Percentiles rank a stretch among this genome's conserved stretches.
Conservation (phyloP, 139 green algal species). For the Pleodorina starrii region DNA sequence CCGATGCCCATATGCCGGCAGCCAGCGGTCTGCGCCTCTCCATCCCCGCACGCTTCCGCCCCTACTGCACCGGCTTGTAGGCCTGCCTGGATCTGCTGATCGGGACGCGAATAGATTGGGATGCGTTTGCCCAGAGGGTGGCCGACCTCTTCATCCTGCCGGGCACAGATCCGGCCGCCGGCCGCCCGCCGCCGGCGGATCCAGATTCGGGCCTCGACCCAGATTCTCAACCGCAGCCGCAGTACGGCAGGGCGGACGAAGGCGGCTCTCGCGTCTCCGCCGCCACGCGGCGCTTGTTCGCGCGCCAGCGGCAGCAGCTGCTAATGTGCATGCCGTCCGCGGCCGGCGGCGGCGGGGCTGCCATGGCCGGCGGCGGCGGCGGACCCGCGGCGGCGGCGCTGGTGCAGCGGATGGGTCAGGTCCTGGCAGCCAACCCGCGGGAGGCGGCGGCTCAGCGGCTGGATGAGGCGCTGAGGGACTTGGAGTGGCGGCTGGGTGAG, state of each 20-base stretch:
- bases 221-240: not conserved
- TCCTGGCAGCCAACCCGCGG: conserved; percentile 21
- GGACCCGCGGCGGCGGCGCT: not conserved
- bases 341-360: not conserved
- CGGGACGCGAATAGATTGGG: not conserved
- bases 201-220: not conserved
- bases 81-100: conserved; percentile 30
- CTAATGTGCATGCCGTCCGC: not conserved
- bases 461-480: not conserved
- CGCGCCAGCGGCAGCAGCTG: not conserved
- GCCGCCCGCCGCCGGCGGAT: not conserved
- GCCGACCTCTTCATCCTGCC: conserved; percentile 10
- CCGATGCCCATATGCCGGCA: too few species aligned
- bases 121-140: not conserved
- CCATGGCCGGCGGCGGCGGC: not conserved
- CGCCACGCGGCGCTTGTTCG: not conserved
- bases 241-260: not conserved
- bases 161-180: not conserved
- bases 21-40: too few species aligned
- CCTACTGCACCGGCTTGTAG: too few species aligned
- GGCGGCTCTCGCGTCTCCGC: not conserved
- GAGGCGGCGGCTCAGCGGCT: not conserved
- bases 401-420: not conserved
- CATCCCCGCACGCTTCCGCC: too few species aligned
- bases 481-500: conserved; percentile 27